Percentiles rank a stretch among this genome's conserved stretches.
These are phyloP conservation scores for Canna indica DNA, from an alignment of 176 grass and related monocot genomes.

Conservation along the genomic window DNA sequence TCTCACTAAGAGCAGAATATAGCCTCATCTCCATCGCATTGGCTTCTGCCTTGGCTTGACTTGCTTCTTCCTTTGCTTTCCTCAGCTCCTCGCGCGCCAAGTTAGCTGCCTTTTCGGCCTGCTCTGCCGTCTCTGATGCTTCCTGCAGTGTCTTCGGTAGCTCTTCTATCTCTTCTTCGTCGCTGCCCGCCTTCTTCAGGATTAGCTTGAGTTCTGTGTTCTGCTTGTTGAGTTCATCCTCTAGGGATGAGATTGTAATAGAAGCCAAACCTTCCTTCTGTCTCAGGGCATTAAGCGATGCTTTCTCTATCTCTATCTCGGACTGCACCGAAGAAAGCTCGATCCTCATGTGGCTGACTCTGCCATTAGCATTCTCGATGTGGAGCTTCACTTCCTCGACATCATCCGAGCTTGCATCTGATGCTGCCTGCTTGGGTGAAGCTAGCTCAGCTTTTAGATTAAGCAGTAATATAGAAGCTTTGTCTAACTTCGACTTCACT, in stretches of 20 bases:
- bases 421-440: slow-evolving; percentile 15
- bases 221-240: slow-evolving; percentile 1
- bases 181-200: neutral
- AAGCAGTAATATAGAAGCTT: slow-evolving; percentile 31
- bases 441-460: slow-evolving; percentile 34
- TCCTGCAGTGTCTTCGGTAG: neutral
- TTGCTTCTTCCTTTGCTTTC: slow-evolving; percentile 1
- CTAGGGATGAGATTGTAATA: neutral
- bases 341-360: neutral
- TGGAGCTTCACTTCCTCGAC: neutral
- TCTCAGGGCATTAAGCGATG: neutral
- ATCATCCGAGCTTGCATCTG: slow-evolving; percentile 10
- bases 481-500: slow-evolving; percentile 40
- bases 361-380: neutral
- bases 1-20: neutral
- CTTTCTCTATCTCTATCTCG: neutral
- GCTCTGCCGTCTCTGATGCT: neutral
- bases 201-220: neutral
- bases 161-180: neutral
- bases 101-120: neutral
- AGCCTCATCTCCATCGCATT: neutral
- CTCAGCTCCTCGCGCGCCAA: neutral
- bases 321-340: neutral
- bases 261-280: neutral
- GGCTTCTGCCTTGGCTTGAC: neutral